These are phyloP conservation scores for Moesziomyces sp. DNA, from an alignment of 1,284 basidiomycete species.

Conservation along the genomic window DNA sequence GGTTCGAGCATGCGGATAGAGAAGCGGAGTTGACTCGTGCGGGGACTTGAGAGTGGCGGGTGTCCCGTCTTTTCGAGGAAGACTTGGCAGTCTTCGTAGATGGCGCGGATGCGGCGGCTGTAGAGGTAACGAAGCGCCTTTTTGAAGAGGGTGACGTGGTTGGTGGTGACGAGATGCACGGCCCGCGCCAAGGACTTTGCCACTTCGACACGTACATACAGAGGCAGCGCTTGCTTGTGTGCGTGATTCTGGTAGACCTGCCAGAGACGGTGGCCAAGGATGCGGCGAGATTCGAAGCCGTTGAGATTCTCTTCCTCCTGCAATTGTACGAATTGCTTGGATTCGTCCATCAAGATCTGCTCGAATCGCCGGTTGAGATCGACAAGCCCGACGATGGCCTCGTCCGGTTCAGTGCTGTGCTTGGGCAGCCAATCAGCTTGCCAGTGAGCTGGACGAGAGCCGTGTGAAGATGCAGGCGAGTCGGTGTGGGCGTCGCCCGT, in stretches of 20 bases:
- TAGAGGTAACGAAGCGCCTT: constrained; percentile 26
- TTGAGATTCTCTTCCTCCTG: constrained; percentile 3
- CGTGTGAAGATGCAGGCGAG: neutral
- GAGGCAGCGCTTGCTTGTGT: constrained; percentile 18
- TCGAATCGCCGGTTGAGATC: constrained; percentile 4
- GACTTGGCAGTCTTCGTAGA: constrained; percentile 23
- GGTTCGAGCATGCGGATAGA: constrained; percentile 17
- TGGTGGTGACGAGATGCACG: constrained; percentile 16
- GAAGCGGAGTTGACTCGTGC: neutral
- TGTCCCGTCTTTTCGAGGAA: neutral
- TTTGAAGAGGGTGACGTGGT: constrained; percentile 4
- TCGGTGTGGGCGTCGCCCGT: neutral
- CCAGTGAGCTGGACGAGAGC: constrained; percentile 13
- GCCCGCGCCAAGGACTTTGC: constrained; percentile 9
- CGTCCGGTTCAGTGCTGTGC: neutral
- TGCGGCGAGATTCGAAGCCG: constrained; percentile 21
- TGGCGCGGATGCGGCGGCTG: constrained; percentile 24
- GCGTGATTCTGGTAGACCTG: constrained; percentile 21
- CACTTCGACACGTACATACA: constrained; percentile 6
- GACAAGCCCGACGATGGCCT: neutral
- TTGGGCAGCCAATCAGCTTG: constrained; percentile 7
- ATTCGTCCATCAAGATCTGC: neutral
- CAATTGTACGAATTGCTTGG: constrained; percentile 6
- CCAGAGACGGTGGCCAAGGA: constrained; percentile 19
- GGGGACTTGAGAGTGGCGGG: constrained; percentile 5